Percentiles rank a stretch among this genome's conserved stretches.
Conservation (phyloP, 805 yeast species). For the Naumovozyma castellii region DNA sequence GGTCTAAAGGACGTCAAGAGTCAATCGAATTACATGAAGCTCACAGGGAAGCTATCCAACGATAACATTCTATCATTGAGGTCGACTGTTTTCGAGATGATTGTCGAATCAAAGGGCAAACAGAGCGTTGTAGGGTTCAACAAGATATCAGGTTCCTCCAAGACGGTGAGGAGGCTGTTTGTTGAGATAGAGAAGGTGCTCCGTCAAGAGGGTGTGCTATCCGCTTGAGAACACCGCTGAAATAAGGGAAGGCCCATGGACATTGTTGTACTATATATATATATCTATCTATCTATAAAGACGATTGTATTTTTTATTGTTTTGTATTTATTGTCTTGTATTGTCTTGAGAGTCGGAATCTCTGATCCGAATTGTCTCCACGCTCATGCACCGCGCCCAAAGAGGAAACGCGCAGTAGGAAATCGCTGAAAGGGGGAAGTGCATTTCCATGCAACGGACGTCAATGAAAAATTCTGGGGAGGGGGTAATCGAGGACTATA, state of each 20-base stretch:
- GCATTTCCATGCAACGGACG: no score
- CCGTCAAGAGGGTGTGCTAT: conserved; percentile 47
- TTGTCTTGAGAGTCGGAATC: neutral
- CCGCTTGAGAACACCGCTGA: neutral
- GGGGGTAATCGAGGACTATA: no score
- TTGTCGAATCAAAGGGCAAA: conserved; percentile 37
- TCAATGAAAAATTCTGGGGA: no score
- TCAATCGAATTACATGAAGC: conserved; percentile 34
- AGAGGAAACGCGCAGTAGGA: no score
- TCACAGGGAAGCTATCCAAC: conserved; percentile 56
- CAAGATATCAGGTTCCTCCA: conserved; percentile 55
- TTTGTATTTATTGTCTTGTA: neutral
- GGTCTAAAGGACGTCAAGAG: conserved; percentile 51
- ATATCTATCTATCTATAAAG: neutral
- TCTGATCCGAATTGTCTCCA: neutral
- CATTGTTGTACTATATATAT: neutral
- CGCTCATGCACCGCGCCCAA: neutral
- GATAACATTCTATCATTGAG: conserved; percentile 53
- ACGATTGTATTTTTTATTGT: neutral
- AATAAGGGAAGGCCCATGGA: neutral
- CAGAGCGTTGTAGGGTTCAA: conserved; percentile 49
- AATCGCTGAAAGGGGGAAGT: no score
- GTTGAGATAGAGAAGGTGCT: conserved; percentile 57
- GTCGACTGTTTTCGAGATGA: conserved; percentile 54
- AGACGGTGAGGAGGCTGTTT: conserved; percentile 50